Evolutionary conservation across 805 yeast species (phyloP).

Genomic region (Scheffersomyces stipitis): DNA sequence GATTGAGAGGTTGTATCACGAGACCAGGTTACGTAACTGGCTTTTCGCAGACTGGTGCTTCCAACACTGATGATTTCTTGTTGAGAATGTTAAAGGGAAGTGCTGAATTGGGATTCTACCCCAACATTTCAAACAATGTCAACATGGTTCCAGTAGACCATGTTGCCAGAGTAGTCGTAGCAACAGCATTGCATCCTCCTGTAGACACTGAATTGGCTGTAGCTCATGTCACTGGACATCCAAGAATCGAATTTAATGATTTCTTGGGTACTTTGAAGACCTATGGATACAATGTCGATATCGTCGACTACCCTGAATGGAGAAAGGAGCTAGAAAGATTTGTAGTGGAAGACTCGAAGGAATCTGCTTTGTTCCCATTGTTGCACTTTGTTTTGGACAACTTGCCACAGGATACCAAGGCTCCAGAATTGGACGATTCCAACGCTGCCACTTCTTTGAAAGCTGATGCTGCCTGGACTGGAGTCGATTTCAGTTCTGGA

Average conservation of each 20-base stretch:
- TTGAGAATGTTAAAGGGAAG: conserved; percentile 94
- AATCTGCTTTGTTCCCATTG: conserved; percentile 88
- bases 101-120: conserved; percentile 80
- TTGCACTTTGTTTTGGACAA: conserved; percentile 92
- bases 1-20: conserved; percentile 83
- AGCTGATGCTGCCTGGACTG: conserved; percentile 61
- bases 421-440: conserved; percentile 90
- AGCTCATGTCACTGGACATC: conserved; percentile 97
- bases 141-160: conserved; percentile 99
- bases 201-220: conserved; percentile 55
- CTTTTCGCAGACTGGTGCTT: conserved; percentile 75
- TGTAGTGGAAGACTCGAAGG: conserved; percentile 72
- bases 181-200: conserved; percentile 81
- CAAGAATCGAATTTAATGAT: conserved; percentile 78
- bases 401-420: conserved; percentile 86
- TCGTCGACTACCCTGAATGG: conserved; percentile 77
- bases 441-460: conserved; percentile 74
- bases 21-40: conserved; percentile 98
- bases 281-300: conserved; percentile 71
- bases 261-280: conserved; percentile 62
- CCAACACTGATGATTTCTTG: conserved; percentile 95
- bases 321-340: conserved; percentile 68
- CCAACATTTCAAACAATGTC: conserved; percentile 82
- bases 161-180: conserved; percentile 87
- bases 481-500: conserved; percentile 66